Evolutionary conservation across 148 eudicot genomes (phyloP), one percentile per base, ranked within the genome.

Genomic region (Persicaria maculosa): DNA sequence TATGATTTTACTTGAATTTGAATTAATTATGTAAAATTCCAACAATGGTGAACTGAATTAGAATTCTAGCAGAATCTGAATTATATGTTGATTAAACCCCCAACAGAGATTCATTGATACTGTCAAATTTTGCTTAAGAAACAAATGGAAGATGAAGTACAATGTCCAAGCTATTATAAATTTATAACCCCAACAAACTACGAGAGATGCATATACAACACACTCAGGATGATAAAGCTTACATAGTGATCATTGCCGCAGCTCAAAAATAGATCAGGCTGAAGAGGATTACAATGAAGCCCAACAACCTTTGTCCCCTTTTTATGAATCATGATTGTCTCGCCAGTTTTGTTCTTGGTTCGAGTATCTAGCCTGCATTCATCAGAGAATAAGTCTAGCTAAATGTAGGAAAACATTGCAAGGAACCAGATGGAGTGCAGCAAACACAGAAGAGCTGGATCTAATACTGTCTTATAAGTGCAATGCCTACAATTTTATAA

Each of bases 181-280:
- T 31, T 14, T 22, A 43, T 65, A 65, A 65, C 5, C 46, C 17
- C 20, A 55, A 55, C 9, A 46, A 72, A 20, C 40, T 68, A 72
- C 25, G 40, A 1, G 44, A 17, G 20, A 74, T 36, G n/a, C 43
- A 36, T 4, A 65, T 6, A 65, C 4, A 61, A 68, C 44, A 17
- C 47, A 46, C 58, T 71, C 22, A 65, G 2, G 57, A 44, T 10
- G 9, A 55, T 47, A 74, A 65, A 69, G 48, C 92, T 92, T 85
- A 95, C 99, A 83, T 85, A 95, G 89, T 92, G 97, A 81, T 95
- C 99, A 69, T 95, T 95, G 74, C 99, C 99, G 75, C 96, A 92
- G 71, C 97, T 92, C 84, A 95, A 77, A 70, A 95, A 88, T 71
- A 95, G 92, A 84, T 95, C 97, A 55, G 97, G 99, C 74, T 95